Conservation (phyloP, 176 grass and related monocot genomes). For the Thalia dealbata region DNA sequence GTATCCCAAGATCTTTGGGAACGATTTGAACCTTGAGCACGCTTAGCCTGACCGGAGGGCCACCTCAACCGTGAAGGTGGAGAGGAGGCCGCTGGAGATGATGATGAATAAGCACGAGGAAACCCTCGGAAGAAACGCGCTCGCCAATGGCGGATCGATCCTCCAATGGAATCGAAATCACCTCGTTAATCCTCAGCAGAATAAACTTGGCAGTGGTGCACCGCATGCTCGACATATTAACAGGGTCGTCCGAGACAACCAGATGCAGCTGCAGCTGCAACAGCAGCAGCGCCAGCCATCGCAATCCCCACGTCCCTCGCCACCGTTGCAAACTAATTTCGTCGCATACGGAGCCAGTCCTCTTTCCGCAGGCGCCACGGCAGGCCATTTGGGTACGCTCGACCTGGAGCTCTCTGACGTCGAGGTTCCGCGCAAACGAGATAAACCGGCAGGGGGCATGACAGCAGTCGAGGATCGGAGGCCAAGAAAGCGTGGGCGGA, state of each 20-base stretch:
- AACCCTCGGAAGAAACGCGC: slow-evolving; percentile 10
- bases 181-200: background rate
- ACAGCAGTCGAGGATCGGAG: slow-evolving; percentile 33
- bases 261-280: slow-evolving; percentile 5
- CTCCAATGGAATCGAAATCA: background rate
- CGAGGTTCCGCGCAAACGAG: slow-evolving; percentile 15
- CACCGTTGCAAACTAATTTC: slow-evolving; percentile 22
- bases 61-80: background rate
- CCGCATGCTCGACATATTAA: background rate
- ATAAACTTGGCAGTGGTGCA: background rate
- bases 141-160: slow-evolving; percentile 1
- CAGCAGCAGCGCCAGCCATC: background rate
- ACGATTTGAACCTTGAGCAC: slow-evolving; percentile 22
- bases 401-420: slow-evolving; percentile 24
- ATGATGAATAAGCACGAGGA: background rate
- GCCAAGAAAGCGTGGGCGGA: slow-evolving; percentile 70
- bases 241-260: background rate
- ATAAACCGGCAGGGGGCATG: background rate
- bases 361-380: background rate
- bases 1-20: slow-evolving; percentile 42
- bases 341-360: background rate
- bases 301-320: background rate
- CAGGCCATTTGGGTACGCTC: background rate
- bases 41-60: background rate
- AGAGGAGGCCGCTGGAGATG: background rate